These are phyloP conservation scores for Teratosphaeriaceae sp. DNA, from an alignment of 2,329 filamentous ascomycete species.

Conservation along the genomic window DNA sequence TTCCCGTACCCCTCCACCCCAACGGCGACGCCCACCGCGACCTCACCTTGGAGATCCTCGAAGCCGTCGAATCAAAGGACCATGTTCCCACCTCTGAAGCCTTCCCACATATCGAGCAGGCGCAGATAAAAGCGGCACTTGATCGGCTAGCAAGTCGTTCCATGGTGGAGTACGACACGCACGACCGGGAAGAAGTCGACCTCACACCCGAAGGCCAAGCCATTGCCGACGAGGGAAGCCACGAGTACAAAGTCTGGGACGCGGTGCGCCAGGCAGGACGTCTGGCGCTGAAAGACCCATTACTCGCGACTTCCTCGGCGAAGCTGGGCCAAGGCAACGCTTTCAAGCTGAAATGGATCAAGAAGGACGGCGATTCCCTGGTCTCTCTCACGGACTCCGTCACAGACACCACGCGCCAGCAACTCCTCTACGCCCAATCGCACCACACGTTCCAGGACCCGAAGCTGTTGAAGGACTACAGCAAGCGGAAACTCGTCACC, in stretches of 20 bases:
- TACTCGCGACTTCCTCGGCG: slow-evolving; percentile 65
- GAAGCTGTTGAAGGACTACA: slow-evolving; percentile 73
- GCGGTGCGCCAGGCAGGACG: slow-evolving; percentile 39
- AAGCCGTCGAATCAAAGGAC: slow-evolving; percentile 48
- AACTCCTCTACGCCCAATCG: slow-evolving; percentile 66
- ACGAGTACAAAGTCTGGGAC: slow-evolving; percentile 47
- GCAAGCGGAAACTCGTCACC: slow-evolving; percentile 84
- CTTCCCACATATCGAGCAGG: slow-evolving; percentile 30
- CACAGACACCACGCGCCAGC: slow-evolving; percentile 68
- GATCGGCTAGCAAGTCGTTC: slow-evolving; percentile 77
- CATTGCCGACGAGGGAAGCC: slow-evolving; percentile 49
- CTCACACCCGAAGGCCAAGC: slow-evolving; percentile 78
- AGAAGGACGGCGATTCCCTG: slow-evolving; percentile 53
- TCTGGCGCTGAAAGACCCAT: slow-evolving; percentile 41
- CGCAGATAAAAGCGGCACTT: slow-evolving; percentile 71
- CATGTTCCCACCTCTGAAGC: slow-evolving; percentile 25
- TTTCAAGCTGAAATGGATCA: slow-evolving; percentile 69
- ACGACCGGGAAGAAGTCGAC: slow-evolving; percentile 69
- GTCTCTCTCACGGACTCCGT: slow-evolving; percentile 61
- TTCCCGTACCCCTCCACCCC: slow-evolving; percentile 4
- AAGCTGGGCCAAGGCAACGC: slow-evolving; percentile 93
- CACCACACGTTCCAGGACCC: slow-evolving; percentile 62
- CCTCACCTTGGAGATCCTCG: slow-evolving; percentile 74
- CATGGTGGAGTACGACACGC: slow-evolving; percentile 80
- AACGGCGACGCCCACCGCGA: slow-evolving; percentile 25